Percentiles rank a stretch among this genome's conserved stretches.
Evolutionary conservation across 257 asterid species (phyloP).

Genomic region (Orobanche coerulescens): DNA sequence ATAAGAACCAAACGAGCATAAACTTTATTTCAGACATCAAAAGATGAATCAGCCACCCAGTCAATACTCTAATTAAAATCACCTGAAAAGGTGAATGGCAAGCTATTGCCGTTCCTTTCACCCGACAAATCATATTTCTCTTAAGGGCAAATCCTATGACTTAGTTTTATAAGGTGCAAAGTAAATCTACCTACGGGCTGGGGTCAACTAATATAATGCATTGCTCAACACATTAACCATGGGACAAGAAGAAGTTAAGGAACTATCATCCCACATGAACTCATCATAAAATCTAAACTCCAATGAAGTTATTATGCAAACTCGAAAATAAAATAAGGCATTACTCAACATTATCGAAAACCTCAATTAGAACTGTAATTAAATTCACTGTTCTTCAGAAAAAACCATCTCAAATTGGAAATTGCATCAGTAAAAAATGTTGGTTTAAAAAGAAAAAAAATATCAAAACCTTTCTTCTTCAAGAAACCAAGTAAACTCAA

Average conservation of each 20-base stretch:
- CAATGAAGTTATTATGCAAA: neutral
- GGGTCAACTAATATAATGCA: neutral
- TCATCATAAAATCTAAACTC: neutral
- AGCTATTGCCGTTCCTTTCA: neutral
- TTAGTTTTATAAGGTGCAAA: no score
- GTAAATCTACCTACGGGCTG: neutral
- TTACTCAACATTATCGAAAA: slow-evolving; percentile 4
- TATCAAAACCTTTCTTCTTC: neutral
- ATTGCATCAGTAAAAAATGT: neutral
- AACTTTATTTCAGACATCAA: neutral
- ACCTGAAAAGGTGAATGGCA: neutral
- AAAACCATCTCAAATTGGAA: neutral
- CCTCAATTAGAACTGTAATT: neutral
- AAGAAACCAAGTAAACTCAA: slow-evolving; percentile 7
- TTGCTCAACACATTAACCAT: neutral
- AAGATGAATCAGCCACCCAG: neutral
- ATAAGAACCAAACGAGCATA: neutral
- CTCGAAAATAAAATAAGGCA: neutral
- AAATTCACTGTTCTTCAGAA: neutral
- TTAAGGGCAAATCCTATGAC: neutral
- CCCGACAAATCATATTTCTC: neutral
- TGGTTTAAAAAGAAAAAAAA: slow-evolving; percentile 2
- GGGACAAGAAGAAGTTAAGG: neutral
- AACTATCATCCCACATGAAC: neutral
- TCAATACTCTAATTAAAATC: no score